Base-by-base conservation (phyloP, 805 yeast species). In the Candida pini region DNA sequence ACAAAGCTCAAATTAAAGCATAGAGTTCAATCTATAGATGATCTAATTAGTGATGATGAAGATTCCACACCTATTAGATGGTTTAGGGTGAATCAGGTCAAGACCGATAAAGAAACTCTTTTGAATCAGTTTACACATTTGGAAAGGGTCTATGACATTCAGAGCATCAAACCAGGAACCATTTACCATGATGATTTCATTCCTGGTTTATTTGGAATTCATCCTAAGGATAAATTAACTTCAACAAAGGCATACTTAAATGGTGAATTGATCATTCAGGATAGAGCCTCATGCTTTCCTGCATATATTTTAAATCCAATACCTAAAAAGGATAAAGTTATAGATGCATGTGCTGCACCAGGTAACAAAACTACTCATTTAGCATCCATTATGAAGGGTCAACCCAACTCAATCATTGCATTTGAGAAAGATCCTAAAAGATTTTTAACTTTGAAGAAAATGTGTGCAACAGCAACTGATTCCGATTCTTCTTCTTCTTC, bases 281-380 rank as follows among this genome's bases (percentile, higher is more conserved):
- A 92, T 54, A 67, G 98, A 33, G 96, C 97, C 0, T 88, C 97
- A 2, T 92, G 98, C 56, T 88, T 92, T 53, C 99, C 99, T 0
- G 96, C 94, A 0, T 77, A 76, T 40, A 88, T 92, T 18, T 60
- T 92, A 31, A 67, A 74, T 41, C 85, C 90, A 1, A 36, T 54
- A 1, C 66, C 73, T 4, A 81, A 79, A 29, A 39, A 31, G 9
- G 80, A 73, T 39, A 59, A 67, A 17, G 76, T 88, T 9, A 83
- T 92, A 29, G 99, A 92, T 61, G 82, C 96, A 1, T 89, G 97
- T 62, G 89, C 97, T 3, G 98, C 99, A 0, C 99, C 99, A 4
- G 99, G 99, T 5, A 92, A 92, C 59, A 94, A 92, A 56, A 92
- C 99, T 0, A 86, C 97, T 0, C 97, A 90, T 60, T 63, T 81